Evolutionary conservation across 805 yeast species (phyloP), one percentile per base, ranked within the genome.

Genomic region (Pichia exigua): DNA sequence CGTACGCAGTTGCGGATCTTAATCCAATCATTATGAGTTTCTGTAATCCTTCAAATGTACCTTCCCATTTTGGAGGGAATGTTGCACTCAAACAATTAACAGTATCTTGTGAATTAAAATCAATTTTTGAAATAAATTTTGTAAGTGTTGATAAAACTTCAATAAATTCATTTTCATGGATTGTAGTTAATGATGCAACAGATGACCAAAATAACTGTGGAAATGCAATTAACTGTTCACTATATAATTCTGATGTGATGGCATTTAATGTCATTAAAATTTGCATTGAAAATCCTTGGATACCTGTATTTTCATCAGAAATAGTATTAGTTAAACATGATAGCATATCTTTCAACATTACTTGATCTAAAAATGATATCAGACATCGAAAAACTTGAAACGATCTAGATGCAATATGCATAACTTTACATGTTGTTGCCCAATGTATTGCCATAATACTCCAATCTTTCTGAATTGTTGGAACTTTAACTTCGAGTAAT

Each of bases 381-480:
- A 94, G 67, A 4, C 95, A 86, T 44, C 99, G 74, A 70, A 91
- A 94, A 0, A 91, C 76, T 64, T 94, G 99, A 68, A 95, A 92
- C 0, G 98, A 91, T 26, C 99, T 77, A 58, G 99, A 94, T 0
- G 99, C 99, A 58, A 94, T 79, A 64, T 95, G 99, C 61, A 97
- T 77, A 2, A 92, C 98, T 2, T 97, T 95, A 70, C 98, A 94
- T 1, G 96, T 84, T 0, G 99, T 94, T 0, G 99, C 97, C 99
- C 99, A 94, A 28, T 77, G 75, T 38, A 95, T 72, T 0, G 98
- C 85, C 3, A 79, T 81, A 35, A 83, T 72, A 47, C 95, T 84
- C 99, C 99, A 94, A 47, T 84, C 87, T 42, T 78, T 78, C 63
- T 85, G 95, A 42, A 90, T 70, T 10, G 61, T 57, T 0, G 82